Conservation (phyloP, 2,329 filamentous ascomycete genomes). For the Alternaria metachromatica region DNA sequence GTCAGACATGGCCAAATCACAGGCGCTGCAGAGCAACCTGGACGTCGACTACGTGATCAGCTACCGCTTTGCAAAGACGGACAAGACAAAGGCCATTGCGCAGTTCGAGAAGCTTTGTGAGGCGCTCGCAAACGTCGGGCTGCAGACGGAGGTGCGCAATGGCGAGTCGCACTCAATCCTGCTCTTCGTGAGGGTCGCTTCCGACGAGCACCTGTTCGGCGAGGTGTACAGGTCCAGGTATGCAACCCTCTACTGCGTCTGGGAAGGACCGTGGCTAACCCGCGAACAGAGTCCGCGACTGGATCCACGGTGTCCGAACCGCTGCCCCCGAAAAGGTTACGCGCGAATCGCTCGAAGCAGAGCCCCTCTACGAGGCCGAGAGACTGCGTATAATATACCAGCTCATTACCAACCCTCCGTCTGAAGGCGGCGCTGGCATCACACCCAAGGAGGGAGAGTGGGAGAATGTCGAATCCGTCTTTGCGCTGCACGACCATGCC, state of each 20-base stretch:
- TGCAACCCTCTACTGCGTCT: background rate
- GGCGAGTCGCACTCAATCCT: slow-evolving; percentile 78
- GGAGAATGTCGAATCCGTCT: slow-evolving; percentile 58
- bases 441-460: slow-evolving; percentile 59
- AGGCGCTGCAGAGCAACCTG: slow-evolving; percentile 60
- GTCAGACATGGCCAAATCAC: slow-evolving; percentile 47
- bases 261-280: background rate
- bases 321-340: slow-evolving; percentile 78
- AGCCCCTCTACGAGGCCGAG: slow-evolving; percentile 87
- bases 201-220: slow-evolving; percentile 73
- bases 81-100: slow-evolving; percentile 71
- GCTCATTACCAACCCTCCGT: slow-evolving; percentile 62
- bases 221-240: slow-evolving; percentile 84
- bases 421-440: slow-evolving; percentile 59
- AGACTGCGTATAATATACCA: slow-evolving; percentile 86
- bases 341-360: slow-evolving; percentile 68
- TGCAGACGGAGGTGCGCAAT: slow-evolving; percentile 85
- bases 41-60: slow-evolving; percentile 89
- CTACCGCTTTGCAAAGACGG: slow-evolving; percentile 74
- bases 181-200: slow-evolving; percentile 82
- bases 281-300: slow-evolving; percentile 77
- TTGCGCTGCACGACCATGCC: slow-evolving; percentile 58
- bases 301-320: slow-evolving; percentile 86
- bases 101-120: slow-evolving; percentile 80
- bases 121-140: slow-evolving; percentile 77